A percentile compares a stretch with the other conserved stretches of the same genome.
Conservation (phyloP, 2,329 filamentous ascomycete species). For the Madurella fahalii region DNA sequence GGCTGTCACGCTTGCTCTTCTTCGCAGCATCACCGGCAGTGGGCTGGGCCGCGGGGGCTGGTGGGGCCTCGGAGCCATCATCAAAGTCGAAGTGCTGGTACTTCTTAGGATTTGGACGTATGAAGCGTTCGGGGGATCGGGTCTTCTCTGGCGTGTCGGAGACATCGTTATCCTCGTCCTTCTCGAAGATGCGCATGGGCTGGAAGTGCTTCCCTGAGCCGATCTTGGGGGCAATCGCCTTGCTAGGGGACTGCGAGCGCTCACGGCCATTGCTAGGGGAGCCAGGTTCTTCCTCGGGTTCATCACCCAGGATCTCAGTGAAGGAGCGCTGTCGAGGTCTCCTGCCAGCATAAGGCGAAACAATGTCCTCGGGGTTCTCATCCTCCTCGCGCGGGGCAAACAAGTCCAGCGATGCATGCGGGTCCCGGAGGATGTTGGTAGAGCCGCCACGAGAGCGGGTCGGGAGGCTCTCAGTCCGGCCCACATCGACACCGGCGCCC, state of each 20-base stretch:
- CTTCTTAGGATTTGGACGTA: conserved; percentile 70
- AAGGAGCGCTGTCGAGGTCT: conserved; percentile 63
- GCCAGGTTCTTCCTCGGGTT: conserved; percentile 37
- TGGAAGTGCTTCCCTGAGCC: conserved; percentile 60
- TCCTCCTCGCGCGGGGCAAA: conserved; percentile 67
- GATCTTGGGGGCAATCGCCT: conserved; percentile 45
- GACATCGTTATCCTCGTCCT: conserved; percentile 39
- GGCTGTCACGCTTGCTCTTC: conserved; percentile 63
- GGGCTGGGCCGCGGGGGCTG: conserved; percentile 41
- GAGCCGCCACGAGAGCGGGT: conserved; percentile 49
- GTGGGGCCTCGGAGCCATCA: conserved; percentile 55
- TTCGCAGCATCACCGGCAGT: conserved; percentile 39
- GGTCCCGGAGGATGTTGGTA: conserved; percentile 55
- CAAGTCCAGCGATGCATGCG: conserved; percentile 68
- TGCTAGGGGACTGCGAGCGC: conserved; percentile 50
- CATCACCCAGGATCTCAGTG: conserved; percentile 66
- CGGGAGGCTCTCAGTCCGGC: conserved; percentile 32
- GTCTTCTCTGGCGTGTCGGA: conserved; percentile 39
- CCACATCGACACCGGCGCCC: conserved; percentile 34
- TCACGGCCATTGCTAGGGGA: conserved; percentile 40
- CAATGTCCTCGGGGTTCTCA: conserved; percentile 48
- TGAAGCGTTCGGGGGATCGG: conserved; percentile 41
- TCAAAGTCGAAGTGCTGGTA: conserved; percentile 83
- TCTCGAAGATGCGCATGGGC: conserved; percentile 61
- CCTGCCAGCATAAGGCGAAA: conserved; percentile 58